Base-by-base conservation (phyloP, 2,329 filamentous ascomycete genomes). In the Sphaerulina musiva region DNA sequence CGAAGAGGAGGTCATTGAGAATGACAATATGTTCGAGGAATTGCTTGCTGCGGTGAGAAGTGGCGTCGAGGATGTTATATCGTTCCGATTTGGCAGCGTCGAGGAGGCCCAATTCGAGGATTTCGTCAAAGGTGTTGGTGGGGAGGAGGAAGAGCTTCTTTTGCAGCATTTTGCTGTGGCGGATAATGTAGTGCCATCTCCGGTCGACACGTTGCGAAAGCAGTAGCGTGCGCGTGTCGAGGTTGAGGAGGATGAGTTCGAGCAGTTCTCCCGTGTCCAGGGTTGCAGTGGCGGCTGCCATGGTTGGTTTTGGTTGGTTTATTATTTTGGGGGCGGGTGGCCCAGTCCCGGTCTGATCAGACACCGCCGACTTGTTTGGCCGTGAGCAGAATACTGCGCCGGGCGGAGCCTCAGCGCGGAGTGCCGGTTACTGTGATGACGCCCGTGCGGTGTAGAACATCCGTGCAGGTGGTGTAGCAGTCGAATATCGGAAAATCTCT, bases 101-200 rank as follows among this genome's bases (percentile, higher is more conserved):
- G 2, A 58, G 55, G 10, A 60, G 38, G 29, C 52, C 51, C 11
- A 58, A 45, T 8, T 55, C 42, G n/a, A 58, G 49, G 34, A 59
- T 49, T 7, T 59, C 55, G 36, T 59, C 56, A 29, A 53, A 57
- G 6, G 54, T 56, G 9, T 54, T 59, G 3, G 57, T 56, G 6
- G 57, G 57, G 4, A 56, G 51, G 41, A 62, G 40, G 54, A 62
- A 62, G 31, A 62, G 58, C 42, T 57, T 60, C 46, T 57, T 55
- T 43, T 60, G 60, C 12, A 60, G 53, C 14, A 46, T 48, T 31
- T 56, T 54, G 48, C 45, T 51, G 58, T 49, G 51, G 5, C 38
- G 45, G 41, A 60, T 60, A 31, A 57, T 51, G 11, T 56, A 47
- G 29, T 53, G 43, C 56, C 58, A 62, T 43, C 48, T 32, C n/a